Evolutionary conservation across 768 basidiomycete species (phyloP), one percentile per base, ranked within the genome.

Genomic region (Albatrellus ellisii): DNA sequence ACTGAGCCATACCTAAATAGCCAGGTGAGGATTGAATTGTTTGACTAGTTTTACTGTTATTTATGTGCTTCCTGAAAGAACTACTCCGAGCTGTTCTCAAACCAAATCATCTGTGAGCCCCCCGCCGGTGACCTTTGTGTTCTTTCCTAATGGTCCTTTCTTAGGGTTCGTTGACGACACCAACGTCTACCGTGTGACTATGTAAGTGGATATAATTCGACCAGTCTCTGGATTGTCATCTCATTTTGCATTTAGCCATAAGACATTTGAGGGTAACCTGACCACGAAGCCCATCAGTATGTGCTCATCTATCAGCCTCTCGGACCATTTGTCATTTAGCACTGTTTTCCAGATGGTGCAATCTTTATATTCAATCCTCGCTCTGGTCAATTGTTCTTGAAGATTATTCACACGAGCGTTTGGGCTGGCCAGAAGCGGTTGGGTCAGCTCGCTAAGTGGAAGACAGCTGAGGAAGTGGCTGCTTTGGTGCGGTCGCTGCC

Each of bases 391-490:
- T 63, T 98, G 26, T 98, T 98, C 79, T 62, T 99, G 61, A 99
- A 99, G 69, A 83, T 99, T 62, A 99, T 99, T 47, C 95, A 99
- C 60, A 99, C 95, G 2, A 97, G 92, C 55, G 95, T 98, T n/a
- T 99, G 95, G 95, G 95, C 95, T 43, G 95, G 95, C 56, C 95
- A 99, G 63, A 99, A 99, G 62, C 95, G 95, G 81, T 77, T 99
- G 37, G 95, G 95, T 44, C 95, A 99, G 62, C 73, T 98, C 38
- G 95, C 95, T 27, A 99, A 98, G 65, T 98, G 95, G 92, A 95
- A 95, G 67, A 97, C 94, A 5, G 95, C 95, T 14, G 95, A 99
- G 77, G 95, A 99, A 80, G 95, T 98, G 8, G 95, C 95, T 26
- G 95, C 95, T 0, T 64, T 98, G 52, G 85, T 98, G 49, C 88